Evolutionary conservation across 2,329 filamentous ascomycete genomes (phyloP), one percentile per base, ranked within the genome.

Genomic region (Fusarium concolor): DNA sequence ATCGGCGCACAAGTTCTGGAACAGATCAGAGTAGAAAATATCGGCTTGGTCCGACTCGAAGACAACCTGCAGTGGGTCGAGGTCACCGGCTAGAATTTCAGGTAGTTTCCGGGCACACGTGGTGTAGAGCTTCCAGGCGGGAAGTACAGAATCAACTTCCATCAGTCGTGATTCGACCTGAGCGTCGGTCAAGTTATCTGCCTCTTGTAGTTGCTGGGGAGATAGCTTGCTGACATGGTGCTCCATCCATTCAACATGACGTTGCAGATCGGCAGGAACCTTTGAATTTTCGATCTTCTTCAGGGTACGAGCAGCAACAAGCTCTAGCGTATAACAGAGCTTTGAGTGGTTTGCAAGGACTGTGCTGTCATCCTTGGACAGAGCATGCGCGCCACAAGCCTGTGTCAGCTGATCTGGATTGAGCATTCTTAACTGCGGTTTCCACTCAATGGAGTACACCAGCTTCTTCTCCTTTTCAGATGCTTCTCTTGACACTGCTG

Each of bases 11-110:
- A 62, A 18, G 6, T 59, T 59, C 1, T 14, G 15, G 15, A 62
- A 62, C 1, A 62, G 42, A 10, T 59, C 10, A 0, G 46, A 44
- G n/a, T 62, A 62, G 7, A 62, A 62, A 5, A 60, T 12, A 7
- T 60, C 33, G 14, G 59, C 59, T 11, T 59, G 46, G 5, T 53
- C 55, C 1, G 55, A 62, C 10, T 62, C 46, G 15, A 62, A 59
- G 1, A 62, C 45, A 0, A 62, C 59, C 17, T 62, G 28, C 0
- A 62, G n/a, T 3, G 55, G 59, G 2, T 62, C 55, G 1, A 47
- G 26, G 5, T 52, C 42, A 2, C 59, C 42, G 1, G 20, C 12
- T 0, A 62, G 35, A 42, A 62, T 59, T 4, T 59, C 14, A 2
- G 22, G 35, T 4, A 62, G 14, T 10, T 42, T 59, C 3, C 55